Conservation (phyloP, 2,329 filamentous ascomycete genomes). For the Pseudogymnoascus sp. region DNA sequence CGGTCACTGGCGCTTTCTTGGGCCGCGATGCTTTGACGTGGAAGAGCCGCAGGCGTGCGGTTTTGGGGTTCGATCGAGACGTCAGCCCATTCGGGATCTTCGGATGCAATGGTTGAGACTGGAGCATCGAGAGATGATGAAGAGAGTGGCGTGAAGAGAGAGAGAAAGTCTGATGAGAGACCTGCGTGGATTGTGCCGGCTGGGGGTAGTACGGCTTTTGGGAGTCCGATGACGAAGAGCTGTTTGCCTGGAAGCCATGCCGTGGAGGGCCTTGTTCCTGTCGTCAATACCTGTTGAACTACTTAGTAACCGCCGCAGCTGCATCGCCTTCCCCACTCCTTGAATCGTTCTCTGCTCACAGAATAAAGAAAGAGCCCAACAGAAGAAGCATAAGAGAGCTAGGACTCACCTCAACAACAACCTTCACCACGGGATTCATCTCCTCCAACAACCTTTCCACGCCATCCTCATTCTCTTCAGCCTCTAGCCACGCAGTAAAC, state of each 20-base stretch:
- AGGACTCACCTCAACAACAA: slow-evolving; percentile 30
- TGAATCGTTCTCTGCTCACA: background rate
- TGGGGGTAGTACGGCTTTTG: slow-evolving; percentile 28
- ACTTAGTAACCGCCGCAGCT: background rate
- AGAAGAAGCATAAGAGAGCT: slow-evolving; percentile 10
- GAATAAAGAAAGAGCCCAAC: background rate
- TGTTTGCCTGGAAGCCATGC: slow-evolving; percentile 33
- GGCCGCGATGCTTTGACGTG: slow-evolving; percentile 30
- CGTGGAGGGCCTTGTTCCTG: slow-evolving; percentile 28
- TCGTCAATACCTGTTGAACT: slow-evolving; percentile 20
- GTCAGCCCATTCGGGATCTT: slow-evolving; percentile 39
- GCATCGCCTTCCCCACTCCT: background rate
- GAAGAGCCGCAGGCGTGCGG: slow-evolving; percentile 24
- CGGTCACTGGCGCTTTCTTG: slow-evolving; percentile 24
- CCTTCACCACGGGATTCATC: slow-evolving; percentile 19
- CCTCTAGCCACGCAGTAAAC: slow-evolving; percentile 37
- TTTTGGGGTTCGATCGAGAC: slow-evolving; percentile 30
- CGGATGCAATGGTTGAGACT: slow-evolving; percentile 19
- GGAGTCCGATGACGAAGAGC: slow-evolving; percentile 36
- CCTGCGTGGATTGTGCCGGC: slow-evolving; percentile 16
- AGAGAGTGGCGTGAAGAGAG: slow-evolving; percentile 27
- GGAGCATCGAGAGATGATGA: background rate
- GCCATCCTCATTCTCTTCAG: slow-evolving; percentile 36
- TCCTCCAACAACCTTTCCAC: slow-evolving; percentile 37
- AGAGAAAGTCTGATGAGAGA: slow-evolving; percentile 29